Percentiles rank a stretch among this genome's conserved stretches.
phyloP scores from a whole-genome alignment of 805 yeast genomes.

The Danielozyma ontarioensis region DNA sequence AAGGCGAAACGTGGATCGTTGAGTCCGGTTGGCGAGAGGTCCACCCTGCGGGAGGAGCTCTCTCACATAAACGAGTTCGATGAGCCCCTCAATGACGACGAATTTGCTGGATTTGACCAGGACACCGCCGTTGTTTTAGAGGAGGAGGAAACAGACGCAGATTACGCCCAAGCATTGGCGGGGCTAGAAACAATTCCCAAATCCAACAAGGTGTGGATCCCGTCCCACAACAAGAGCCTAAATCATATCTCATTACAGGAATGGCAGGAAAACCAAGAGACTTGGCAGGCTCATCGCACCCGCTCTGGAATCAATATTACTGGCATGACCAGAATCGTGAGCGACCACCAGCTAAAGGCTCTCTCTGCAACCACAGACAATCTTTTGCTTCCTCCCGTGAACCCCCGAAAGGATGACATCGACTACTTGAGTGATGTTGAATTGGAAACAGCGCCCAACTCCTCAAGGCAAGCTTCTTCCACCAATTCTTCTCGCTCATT shows the following conservation, averaged over 20 bases:
- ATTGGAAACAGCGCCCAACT: constrained; percentile 2
- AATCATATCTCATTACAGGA: constrained; percentile 23
- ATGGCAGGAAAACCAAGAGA: constrained; percentile 24
- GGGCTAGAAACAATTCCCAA: constrained; percentile 26
- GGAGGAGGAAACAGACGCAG: constrained; percentile 3
- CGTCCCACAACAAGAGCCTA: constrained; percentile 1
- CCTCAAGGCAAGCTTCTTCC: constrained; percentile 4
- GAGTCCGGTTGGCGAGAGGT: background rate
- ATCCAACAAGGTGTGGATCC: constrained; percentile 2
- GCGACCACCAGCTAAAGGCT: constrained; percentile 10
- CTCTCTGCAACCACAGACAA: background rate
- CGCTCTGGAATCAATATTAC: constrained; percentile 18
- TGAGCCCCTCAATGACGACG: constrained; percentile 9
- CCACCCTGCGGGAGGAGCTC: constrained; percentile 7
- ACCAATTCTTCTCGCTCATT: constrained; percentile 20
- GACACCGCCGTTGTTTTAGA: constrained; percentile 2
- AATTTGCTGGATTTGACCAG: constrained; percentile 23
- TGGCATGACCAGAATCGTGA: constrained; percentile 14
- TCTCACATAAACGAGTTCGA: constrained; percentile 22
- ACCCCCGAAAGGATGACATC: constrained; percentile 15
- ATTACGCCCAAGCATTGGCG: constrained; percentile 11
- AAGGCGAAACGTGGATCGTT: background rate
- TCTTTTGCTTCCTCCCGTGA: constrained; percentile 6
- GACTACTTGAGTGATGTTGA: constrained; percentile 24
- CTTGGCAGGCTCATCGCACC: constrained; percentile 18